Evolutionary conservation across 169 alveolate genomes (phyloP), one percentile per base, ranked within the genome.

Genomic region (Plasmodium gallinaceum): DNA sequence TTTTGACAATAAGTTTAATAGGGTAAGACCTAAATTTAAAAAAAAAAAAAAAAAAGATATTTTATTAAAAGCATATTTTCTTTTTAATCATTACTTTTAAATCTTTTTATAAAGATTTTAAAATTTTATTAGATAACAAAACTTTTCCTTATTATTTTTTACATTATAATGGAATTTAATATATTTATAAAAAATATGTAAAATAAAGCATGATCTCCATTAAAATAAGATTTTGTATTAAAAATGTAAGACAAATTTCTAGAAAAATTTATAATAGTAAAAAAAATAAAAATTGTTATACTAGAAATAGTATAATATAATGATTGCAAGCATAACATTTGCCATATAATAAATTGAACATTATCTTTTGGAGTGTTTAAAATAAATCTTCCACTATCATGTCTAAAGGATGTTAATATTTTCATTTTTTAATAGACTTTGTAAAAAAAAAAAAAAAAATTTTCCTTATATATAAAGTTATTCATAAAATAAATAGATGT

Each of bases 301-400:
- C 85, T 72, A 16, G 58, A 26, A 52, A 72, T 26, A 14, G 70
- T 24, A 72, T 72, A 72, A 32, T 51, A 72, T 52, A 72, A 18
- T 6, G 57, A 48, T 32, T 72, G 85, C 26, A 72, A 72, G 26
- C 85, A 72, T 72, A 72, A 37, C 24, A 72, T 72, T 54, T 52
- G 66, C 68, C 65, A 72, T 51, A 72, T 48, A 32, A 72, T 72
- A 26, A 43, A 68, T 12, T 43, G 57, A 43, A 68, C 75, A 18
- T 68, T 16, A 24, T 68, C 37, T 45, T 68, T 42, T 22, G 58
- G 60, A 68, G 4, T 12, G 16, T 43, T 42, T 16, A 45, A 68
- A 68, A 45, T 14, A 43, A 68, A 68, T 68, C 20, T 43, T 32
- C 61, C 75, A 22, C 26, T 62, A 4, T 62, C 22, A 2, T 20